Percentiles rank a stretch among this genome's conserved stretches.
phyloP scores from a whole-genome alignment of 805 yeast species.

The Zygotorulaspora danielsina region DNA sequence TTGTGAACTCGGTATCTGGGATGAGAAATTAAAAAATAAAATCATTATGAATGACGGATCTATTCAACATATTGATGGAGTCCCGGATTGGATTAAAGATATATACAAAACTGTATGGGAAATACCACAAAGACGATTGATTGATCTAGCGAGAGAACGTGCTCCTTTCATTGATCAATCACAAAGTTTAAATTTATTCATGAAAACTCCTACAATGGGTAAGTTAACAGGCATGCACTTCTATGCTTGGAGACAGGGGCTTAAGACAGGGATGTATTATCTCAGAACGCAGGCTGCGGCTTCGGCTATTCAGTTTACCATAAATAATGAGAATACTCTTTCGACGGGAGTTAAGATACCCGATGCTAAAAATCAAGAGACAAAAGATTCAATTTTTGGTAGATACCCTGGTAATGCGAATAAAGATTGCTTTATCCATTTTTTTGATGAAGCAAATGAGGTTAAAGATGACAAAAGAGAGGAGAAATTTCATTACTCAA shows the following conservation, averaged over 20 bases:
- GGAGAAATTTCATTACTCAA: slow-evolving; percentile 27
- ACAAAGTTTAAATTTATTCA: slow-evolving; percentile 83
- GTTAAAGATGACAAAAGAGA: slow-evolving; percentile 42
- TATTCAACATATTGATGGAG: slow-evolving; percentile 61
- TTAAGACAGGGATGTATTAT: slow-evolving; percentile 96
- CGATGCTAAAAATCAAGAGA: slow-evolving; percentile 31
- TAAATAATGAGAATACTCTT: slow-evolving; percentile 46
- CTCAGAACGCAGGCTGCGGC: slow-evolving; percentile 95
- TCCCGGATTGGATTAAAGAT: slow-evolving; percentile 68
- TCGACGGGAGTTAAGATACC: slow-evolving; percentile 5
- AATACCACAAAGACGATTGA: slow-evolving; percentile 73
- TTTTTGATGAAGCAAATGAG: slow-evolving; percentile 28
- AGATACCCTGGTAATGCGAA: slow-evolving; percentile 13
- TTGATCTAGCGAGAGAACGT: slow-evolving; percentile 81
- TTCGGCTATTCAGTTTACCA: slow-evolving; percentile 88
- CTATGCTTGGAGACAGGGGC: slow-evolving; percentile 95
- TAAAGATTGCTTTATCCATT: slow-evolving; percentile 23
- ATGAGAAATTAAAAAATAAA: slow-evolving; percentile 65
- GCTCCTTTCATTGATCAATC: slow-evolving; percentile 87
- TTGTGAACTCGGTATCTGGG: slow-evolving; percentile 78
- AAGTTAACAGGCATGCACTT: slow-evolving; percentile 94
- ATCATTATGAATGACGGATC: slow-evolving; percentile 78
- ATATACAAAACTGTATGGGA: slow-evolving; percentile 97
- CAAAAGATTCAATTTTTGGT: slow-evolving; percentile 57
- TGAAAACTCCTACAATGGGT: slow-evolving; percentile 87